Base-by-base conservation (phyloP, 768 basidiomycete species). In the Mycena crocata region DNA sequence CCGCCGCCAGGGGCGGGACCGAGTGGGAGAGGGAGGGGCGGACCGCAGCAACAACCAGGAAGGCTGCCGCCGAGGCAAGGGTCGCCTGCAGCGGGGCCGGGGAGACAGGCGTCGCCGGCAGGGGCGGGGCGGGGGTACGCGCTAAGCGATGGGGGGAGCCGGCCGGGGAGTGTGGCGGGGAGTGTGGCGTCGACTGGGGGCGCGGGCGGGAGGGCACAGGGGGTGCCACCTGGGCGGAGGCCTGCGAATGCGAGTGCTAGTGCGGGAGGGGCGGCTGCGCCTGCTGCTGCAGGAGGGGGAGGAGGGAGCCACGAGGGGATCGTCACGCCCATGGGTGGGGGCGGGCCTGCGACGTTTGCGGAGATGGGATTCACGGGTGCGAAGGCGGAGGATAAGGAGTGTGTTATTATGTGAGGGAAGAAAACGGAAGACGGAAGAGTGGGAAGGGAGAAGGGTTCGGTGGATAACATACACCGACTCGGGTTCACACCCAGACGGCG, bases 281-380 rank as follows among this genome's bases (percentile, higher is more conserved):
- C 51, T 62, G 50, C 62, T 39, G 64, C 68, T 65, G 54, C 64
- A 23, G 61, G 50, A 30, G 48, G 28, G 34, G 66, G 54, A 17
- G 21, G 34, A 24, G 23, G 21, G 34, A 9, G 32, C 35, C 28
- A 32, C 39, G 52, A 31, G 10, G 46, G 34, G 50, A 37, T 55
- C 48, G 55, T 52, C 42, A 50, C 26, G 64, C 46, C 51, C 7
- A 57, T 49, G 40, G 64, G 64, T 31, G 65, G 71, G 3, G 46
- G 59, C 52, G 28, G 89, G 1, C 87, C 93, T 1, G 84, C 90
- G 73, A 96, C 95, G 46, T 96, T 98, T 80, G 93, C 91, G 24
- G 95, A 97, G 83, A 96, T 98, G 95, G 96, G 96, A 0, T 91
- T 95, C 73, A 87, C 90, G 34, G 90, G 91, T 15, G 87, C 85